Conservation (phyloP, 1,284 basidiomycete genomes). For the Fomitopsis betulina region DNA sequence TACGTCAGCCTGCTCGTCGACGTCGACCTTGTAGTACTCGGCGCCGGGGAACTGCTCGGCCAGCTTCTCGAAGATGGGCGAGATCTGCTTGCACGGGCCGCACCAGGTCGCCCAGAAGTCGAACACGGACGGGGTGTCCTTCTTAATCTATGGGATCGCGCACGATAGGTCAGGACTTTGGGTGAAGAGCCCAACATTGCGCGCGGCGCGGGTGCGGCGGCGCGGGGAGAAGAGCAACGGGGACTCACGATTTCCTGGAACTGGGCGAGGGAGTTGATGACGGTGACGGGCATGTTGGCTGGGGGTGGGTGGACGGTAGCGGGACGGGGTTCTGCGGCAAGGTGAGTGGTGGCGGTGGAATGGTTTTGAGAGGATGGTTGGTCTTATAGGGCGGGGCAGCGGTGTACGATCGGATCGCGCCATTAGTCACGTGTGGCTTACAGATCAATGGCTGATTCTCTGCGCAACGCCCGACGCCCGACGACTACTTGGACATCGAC, state of each 20-base stretch:
- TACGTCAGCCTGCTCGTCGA: constrained; percentile 55
- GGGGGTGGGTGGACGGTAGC: background rate
- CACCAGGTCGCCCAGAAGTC: constrained; percentile 82
- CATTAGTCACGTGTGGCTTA: constrained; percentile 7
- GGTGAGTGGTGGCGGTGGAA: constrained; percentile 2
- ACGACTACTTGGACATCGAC: constrained; percentile 1
- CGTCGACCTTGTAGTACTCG: constrained; percentile 81
- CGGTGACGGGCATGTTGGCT: constrained; percentile 33
- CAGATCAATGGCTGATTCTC: constrained; percentile 8
- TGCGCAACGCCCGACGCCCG: background rate
- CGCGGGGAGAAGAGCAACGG: background rate
- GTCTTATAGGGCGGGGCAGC: constrained; percentile 5
- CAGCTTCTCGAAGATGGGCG: constrained; percentile 76
- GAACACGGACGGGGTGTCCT: constrained; percentile 57
- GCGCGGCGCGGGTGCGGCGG: background rate
- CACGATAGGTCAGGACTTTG: constrained; percentile 1
- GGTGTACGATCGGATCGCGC: constrained; percentile 7
- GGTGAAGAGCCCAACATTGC: too few species aligned
- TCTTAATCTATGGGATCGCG: constrained; percentile 44
- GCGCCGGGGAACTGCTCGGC: constrained; percentile 45
- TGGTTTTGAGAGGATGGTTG: background rate
- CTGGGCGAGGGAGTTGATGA: constrained; percentile 48
- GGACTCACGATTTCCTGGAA: constrained; percentile 47
- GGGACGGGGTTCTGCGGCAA: background rate
- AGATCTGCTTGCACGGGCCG: constrained; percentile 74